Base-by-base conservation (phyloP, 1,284 basidiomycete species). In the Fistulinella cinereoalba region DNA sequence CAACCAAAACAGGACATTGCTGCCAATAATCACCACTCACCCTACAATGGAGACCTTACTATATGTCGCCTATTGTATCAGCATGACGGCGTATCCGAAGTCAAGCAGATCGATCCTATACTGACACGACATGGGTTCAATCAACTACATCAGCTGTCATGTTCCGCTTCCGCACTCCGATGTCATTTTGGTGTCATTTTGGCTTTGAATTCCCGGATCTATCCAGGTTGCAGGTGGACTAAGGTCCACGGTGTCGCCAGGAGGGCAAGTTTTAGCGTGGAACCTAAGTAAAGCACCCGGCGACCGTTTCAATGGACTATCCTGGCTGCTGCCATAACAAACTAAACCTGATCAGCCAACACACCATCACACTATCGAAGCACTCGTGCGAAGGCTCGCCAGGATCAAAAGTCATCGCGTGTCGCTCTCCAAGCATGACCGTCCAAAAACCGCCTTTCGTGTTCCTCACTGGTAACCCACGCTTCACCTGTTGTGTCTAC, bases 381-480 rank as follows among this genome's bases (percentile, higher is more conserved):
- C 43, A 33, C 21, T 25, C 50, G 54, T 56, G 56, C 44, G 42
- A 58, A 59, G 56, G 7, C 43, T 56, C 56, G 49, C 55, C 46
- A 58, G 49, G 34, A 43, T 47, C 53, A 56, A 57, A 44, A 44
- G 38, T 44, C 37, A 41, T 43, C 41, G 25, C 44, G 43, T 40
- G 40, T 41, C 19, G 36, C 21, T 43, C 46, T 12, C 43, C 37
- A 29, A 41, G 16, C 34, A 34, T 43, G n/a, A 24, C 56, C 60
- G 47, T 50, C 37, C 48, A 62, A 61, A 56, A 16, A 22, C 59
- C 62, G 49, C 49, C 22, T 40, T 22, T 33, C 12, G 34, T 21
- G 25, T 36, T 36, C 53, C 19, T 33, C 39, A 22, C 22, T 22
- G 8, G 8, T 24, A 36, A 15, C 39, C 31, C 49, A 24, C 48